phyloP scores from a whole-genome alignment of 1,139 yeast species.

The Saccharomycopsis crataegensis region DNA sequence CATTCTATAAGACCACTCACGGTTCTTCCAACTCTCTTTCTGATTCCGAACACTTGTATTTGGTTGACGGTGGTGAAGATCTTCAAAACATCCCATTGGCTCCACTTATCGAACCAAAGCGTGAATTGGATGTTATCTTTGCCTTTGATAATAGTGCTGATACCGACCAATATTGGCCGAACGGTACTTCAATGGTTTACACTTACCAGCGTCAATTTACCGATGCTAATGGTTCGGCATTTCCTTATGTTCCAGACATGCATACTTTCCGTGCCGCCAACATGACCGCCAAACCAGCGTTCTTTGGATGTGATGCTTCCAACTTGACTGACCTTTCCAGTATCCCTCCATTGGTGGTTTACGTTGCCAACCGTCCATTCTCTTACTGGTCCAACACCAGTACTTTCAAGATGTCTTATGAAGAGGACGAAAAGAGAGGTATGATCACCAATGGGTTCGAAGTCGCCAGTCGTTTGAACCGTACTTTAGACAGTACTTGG shows the following conservation, averaged over 20 bases:
- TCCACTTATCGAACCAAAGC: constrained; percentile 43
- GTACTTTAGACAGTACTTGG: constrained; percentile 57
- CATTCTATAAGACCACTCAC: constrained; percentile 53
- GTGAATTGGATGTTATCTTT: constrained; percentile 47
- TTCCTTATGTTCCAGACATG: constrained; percentile 52
- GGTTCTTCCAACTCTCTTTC: constrained; percentile 18
- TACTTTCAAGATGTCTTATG: constrained; percentile 38
- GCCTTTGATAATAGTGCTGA: constrained; percentile 57
- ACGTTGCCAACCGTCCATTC: constrained; percentile 48
- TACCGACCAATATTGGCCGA: constrained; percentile 45
- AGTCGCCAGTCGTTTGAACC: constrained; percentile 37
- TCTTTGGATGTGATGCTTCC: constrained; percentile 50
- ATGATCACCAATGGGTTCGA: constrained; percentile 51
- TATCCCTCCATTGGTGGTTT: constrained; percentile 45
- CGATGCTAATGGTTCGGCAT: constrained; percentile 39
- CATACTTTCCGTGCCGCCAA: constrained; percentile 40
- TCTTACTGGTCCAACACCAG: constrained; percentile 43
- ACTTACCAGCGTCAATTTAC: constrained; percentile 41
- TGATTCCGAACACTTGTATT: constrained; percentile 38
- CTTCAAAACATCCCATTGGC: constrained; percentile 47
- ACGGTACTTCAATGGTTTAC: constrained; percentile 43
- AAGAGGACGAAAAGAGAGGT: constrained; percentile 37
- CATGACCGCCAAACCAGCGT: constrained; percentile 48
- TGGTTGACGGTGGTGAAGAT: constrained; percentile 60
- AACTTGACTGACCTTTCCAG: constrained; percentile 50